Percentiles rank a stretch among this genome's conserved stretches.
Conservation (phyloP, 805 yeast genomes). For the Saccharomycodes ludwigii region DNA sequence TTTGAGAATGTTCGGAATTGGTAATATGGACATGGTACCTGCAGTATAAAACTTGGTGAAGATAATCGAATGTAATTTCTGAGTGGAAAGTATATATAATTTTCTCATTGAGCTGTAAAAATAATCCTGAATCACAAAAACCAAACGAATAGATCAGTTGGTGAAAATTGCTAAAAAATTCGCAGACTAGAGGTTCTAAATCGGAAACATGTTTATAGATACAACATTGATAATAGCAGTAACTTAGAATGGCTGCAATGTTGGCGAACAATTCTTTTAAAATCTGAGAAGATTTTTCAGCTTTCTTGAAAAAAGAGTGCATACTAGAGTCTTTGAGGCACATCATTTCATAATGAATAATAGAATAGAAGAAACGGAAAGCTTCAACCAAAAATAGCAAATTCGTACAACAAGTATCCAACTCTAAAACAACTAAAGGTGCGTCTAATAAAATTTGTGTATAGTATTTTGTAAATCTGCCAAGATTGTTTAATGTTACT, state of each 20-base stretch:
- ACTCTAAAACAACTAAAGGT: constrained; percentile 24
- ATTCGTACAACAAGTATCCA: constrained; percentile 2
- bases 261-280: constrained; percentile 35
- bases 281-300: constrained; percentile 30
- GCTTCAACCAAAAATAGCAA: constrained; percentile 16
- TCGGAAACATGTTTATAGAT: too few species aligned
- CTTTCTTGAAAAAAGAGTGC: constrained; percentile 31
- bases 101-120: too few species aligned
- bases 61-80: too few species aligned
- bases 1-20: constrained; percentile 40
- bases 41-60: constrained; percentile 71
- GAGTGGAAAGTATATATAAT: too few species aligned
- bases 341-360: constrained; percentile 42
- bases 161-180: constrained; percentile 51
- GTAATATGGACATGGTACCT: constrained; percentile 57
- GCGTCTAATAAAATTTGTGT: constrained; percentile 16
- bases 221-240: constrained; percentile 5
- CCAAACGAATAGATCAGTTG: constrained; percentile 57
- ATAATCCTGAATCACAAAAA: constrained; percentile 63
- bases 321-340: constrained; percentile 26
- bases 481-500: constrained; percentile 40
- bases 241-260: constrained; percentile 12
- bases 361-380: constrained; percentile 34
- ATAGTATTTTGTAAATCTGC: constrained; percentile 33
- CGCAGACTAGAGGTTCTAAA: constrained; percentile 18